These are phyloP conservation scores for Solanum chaucha DNA, from an alignment of 257 asterid species.

Conservation along the genomic window DNA sequence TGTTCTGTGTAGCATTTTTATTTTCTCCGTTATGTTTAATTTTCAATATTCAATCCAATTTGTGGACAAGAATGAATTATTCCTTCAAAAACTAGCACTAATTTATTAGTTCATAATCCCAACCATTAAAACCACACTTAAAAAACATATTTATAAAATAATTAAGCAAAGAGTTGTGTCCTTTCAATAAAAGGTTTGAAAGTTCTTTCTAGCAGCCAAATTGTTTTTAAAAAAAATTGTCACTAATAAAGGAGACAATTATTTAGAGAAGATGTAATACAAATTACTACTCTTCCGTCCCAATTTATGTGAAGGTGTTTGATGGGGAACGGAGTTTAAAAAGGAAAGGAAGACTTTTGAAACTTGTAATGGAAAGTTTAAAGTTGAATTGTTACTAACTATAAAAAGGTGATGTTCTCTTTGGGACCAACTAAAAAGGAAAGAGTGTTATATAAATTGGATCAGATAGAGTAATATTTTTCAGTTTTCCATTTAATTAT, in stretches of 20 bases:
- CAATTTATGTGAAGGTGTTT: background rate
- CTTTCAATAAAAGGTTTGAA: background rate
- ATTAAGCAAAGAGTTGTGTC: background rate
- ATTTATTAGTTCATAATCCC: background rate
- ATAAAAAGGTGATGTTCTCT: background rate
- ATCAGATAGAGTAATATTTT: background rate
- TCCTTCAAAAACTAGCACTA: background rate
- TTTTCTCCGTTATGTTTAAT: background rate
- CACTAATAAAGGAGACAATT: background rate
- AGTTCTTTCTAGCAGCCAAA: background rate
- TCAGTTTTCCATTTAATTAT: background rate
- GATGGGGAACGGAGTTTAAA: background rate
- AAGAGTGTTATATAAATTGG: background rate
- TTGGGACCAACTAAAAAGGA: background rate
- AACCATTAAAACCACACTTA: background rate
- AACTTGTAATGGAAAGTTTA: background rate
- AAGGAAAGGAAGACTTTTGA: background rate
- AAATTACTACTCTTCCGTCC: background rate
- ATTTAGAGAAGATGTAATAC: background rate
- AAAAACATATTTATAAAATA: background rate
- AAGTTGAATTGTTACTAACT: background rate
- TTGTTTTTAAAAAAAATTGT: background rate
- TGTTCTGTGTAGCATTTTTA: background rate
- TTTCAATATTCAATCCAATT: background rate
- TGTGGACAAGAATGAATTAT: background rate